These are phyloP conservation scores for Ampelocalamus luodianensis DNA, from an alignment of 176 grass and related monocot genomes.

Conservation along the genomic window DNA sequence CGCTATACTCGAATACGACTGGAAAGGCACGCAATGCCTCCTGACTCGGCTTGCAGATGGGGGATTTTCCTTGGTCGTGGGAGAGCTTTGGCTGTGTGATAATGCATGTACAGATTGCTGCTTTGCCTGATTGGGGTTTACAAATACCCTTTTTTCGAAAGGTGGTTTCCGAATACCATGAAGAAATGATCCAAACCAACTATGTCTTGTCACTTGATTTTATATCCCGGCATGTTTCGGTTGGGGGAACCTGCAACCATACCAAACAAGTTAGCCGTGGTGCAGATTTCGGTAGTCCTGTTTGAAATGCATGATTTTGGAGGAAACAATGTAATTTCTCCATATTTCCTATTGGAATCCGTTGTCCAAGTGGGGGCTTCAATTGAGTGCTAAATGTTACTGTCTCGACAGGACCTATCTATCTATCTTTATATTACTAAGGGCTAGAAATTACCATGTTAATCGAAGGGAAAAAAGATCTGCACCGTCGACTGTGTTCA, in stretches of 20 bases:
- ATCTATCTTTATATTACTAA: no score
- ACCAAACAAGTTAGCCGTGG: not conserved
- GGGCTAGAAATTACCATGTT: no score
- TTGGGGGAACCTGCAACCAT: not conserved
- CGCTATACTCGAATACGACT: constrained; percentile 36
- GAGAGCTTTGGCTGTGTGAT: not conserved
- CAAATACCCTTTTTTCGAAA: not conserved
- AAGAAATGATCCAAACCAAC: not conserved
- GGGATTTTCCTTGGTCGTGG: no score
- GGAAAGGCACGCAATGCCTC: constrained; percentile 28
- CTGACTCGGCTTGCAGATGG: constrained; percentile 43
- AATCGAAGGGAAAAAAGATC: no score
- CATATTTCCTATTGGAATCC: no score
- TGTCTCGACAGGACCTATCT: no score
- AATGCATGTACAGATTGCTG: not conserved
- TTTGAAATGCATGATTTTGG: not conserved
- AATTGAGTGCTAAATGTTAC: not conserved
- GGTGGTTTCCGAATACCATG: not conserved
- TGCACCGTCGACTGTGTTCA: no score
- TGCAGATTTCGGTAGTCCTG: not conserved
- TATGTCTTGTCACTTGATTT: not conserved
- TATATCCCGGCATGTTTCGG: not conserved
- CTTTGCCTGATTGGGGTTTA: constrained; percentile 27
- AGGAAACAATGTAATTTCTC: not conserved
- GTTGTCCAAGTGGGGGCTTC: not conserved